A percentile compares a stretch with the other conserved stretches of the same genome.
Evolutionary conservation across 78 protist species (phyloP).

Genomic region (Dictyostelium intermedium): DNA sequence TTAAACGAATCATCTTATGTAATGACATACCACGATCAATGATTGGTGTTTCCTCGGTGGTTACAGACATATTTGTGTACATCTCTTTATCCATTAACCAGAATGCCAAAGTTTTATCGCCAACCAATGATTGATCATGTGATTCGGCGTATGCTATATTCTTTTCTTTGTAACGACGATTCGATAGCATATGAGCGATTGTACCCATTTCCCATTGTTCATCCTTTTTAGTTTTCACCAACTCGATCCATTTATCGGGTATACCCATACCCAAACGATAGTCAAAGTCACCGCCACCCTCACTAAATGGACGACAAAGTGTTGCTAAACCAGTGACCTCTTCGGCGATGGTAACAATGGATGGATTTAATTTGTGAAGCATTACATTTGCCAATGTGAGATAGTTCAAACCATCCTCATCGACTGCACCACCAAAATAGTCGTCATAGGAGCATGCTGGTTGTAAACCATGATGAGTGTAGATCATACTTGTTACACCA

Average conservation of each 20-base stretch:
- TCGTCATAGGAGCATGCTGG: slow-evolving; percentile 87
- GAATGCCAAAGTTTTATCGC: slow-evolving; percentile 97
- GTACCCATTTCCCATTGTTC: slow-evolving; percentile 94
- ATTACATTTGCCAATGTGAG: slow-evolving; percentile 82
- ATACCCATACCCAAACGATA: slow-evolving; percentile 93
- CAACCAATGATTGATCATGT: slow-evolving; percentile 97
- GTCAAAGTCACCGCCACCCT: slow-evolving; percentile 98
- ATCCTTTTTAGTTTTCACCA: slow-evolving; percentile 90
- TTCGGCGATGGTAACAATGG: slow-evolving; percentile 94
- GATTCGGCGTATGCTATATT: slow-evolving; percentile 94
- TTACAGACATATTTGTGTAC: slow-evolving; percentile 83
- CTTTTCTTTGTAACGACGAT: slow-evolving; percentile 91
- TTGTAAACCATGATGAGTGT: slow-evolving; percentile 93
- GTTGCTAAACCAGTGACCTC: slow-evolving; percentile 96
- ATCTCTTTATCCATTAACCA: slow-evolving; percentile 98
- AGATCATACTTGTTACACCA: slow-evolving; percentile 95
- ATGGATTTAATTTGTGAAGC: slow-evolving; percentile 53
- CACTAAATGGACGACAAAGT: slow-evolving; percentile 89
- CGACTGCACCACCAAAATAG: slow-evolving; percentile 90
- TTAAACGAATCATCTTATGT: slow-evolving; percentile 92
- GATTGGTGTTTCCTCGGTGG: slow-evolving; percentile 29
- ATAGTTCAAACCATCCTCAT: slow-evolving; percentile 91
- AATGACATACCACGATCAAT: slow-evolving; percentile 95
- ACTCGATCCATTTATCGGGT: slow-evolving; percentile 97
- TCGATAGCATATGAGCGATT: slow-evolving; percentile 85